Base-by-base conservation (phyloP, 148 eudicot genomes). In the Linanthus parryae region DNA sequence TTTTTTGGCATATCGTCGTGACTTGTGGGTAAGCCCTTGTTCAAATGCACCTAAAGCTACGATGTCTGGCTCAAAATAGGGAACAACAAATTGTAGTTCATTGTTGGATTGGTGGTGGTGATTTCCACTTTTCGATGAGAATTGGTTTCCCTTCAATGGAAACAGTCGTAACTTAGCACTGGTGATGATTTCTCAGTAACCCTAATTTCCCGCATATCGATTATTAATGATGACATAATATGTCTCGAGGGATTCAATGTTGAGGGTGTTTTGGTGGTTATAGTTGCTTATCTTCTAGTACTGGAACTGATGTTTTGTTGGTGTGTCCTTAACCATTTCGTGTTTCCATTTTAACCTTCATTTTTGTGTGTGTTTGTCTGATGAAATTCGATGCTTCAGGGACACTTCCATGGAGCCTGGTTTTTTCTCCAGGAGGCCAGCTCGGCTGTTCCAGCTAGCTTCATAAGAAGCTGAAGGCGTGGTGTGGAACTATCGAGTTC, bases 391-490 rank as follows among this genome's bases (percentile, higher is more conserved):
- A 26, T 58, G 63, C 31, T 57, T 75, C 22, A 67, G 35, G 2
- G 66, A 52, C 20, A 74, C 64, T 0, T 73, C 68, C 15, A 51
- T 21, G 2, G 74, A 62, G 28, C 89, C 85, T 16, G 72, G 80
- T 10, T 75, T 82, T 37, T 84, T 77, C 17, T 69, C 42, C 13
- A 79, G 53, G 36, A 88, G 76, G 39, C 90, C 97, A n/a, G 82
- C 71, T 61, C 75, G 87, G 84, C 97, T 88, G 50, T 76, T 88
- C 94, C 87, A 82, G 56, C 94, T 82, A 0, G 84, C 97, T 58
- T 88, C 97, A 0, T 94, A 88, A 0, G 89, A 88, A 59, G 82
- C 94, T 0, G 90, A 79, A 21, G 94, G 97, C 13, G 88, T 85
- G 0, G 91, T 79, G 4, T 65, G 73, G 22, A 77, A 77, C 0